These are phyloP conservation scores for Chernovozyma aurita DNA, from an alignment of 1,139 yeast species.

Conservation along the genomic window DNA sequence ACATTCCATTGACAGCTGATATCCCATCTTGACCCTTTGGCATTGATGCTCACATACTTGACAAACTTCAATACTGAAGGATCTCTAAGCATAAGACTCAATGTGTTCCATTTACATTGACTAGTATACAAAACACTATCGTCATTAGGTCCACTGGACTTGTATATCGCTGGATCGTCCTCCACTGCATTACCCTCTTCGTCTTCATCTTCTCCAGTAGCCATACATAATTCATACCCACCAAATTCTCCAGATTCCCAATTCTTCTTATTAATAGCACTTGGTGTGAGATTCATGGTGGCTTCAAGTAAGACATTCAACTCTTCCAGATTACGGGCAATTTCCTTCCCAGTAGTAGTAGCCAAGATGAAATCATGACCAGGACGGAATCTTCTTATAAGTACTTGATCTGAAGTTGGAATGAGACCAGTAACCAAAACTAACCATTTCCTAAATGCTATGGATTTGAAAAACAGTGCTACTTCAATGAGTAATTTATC, in stretches of 20 bases:
- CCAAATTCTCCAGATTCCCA: conserved; percentile 90
- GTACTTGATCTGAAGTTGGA: conserved; percentile 61
- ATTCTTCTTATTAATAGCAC: conserved; percentile 46
- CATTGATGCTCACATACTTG: conserved; percentile 84
- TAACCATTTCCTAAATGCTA: conserved; percentile 69
- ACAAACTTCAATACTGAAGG: conserved; percentile 82
- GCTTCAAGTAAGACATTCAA: conserved; percentile 60
- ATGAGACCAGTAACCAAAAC: conserved; percentile 57
- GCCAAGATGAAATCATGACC: conserved; percentile 94
- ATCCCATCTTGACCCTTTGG: conserved; percentile 94
- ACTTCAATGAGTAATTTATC: conserved; percentile 42
- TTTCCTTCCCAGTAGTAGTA: conserved; percentile 56
- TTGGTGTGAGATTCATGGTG: conserved; percentile 74
- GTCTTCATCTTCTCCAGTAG: conserved; percentile 45
- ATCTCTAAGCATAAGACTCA: conserved; percentile 77
- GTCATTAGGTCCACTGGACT: conserved; percentile 53
- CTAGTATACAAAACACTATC: conserved; percentile 79
- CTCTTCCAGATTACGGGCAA: conserved; percentile 32
- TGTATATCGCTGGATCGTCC: conserved; percentile 57
- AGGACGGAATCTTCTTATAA: conserved; percentile 86
- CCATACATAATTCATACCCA: conserved; percentile 91
- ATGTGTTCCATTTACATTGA: conserved; percentile 80
- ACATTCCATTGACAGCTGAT: conserved; percentile 78
- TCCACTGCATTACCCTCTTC: conserved; percentile 17
- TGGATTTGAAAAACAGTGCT: conserved; percentile 56